A percentile compares a stretch with the other conserved stretches of the same genome.
phyloP scores from a whole-genome alignment of 2,329 filamentous ascomycete genomes.

The Fusarium phyllophilum region DNA sequence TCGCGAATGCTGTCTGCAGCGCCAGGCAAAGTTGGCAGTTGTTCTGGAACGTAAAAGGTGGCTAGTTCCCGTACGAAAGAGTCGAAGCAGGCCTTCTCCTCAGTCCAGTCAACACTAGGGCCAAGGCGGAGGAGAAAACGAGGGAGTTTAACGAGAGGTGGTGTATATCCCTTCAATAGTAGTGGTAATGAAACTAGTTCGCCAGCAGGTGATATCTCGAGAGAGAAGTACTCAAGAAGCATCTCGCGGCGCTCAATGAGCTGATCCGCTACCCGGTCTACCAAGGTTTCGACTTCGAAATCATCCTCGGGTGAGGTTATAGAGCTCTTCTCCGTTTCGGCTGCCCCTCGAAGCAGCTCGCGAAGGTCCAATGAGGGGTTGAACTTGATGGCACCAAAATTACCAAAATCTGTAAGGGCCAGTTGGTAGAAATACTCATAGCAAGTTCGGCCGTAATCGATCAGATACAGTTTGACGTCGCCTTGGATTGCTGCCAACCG shows the following conservation, averaged over 20 bases:
- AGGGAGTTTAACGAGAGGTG: conserved; percentile 85
- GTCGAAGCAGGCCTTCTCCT: conserved; percentile 87
- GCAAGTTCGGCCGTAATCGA: conserved; percentile 90
- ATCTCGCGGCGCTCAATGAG: conserved; percentile 83
- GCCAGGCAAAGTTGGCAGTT: conserved; percentile 68
- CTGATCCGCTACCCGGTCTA: conserved; percentile 72
- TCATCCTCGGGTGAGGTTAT: conserved; percentile 58
- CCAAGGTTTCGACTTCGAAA: conserved; percentile 74
- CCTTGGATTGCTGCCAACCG: conserved; percentile 93
- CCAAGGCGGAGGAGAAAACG: conserved; percentile 88
- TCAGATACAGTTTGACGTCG: conserved; percentile 88
- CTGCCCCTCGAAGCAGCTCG: conserved; percentile 78
- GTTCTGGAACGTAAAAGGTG: conserved; percentile 89
- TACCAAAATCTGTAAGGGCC: conserved; percentile 93
- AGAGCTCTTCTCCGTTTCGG: conserved; percentile 71
- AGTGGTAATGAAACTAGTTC: conserved; percentile 83
- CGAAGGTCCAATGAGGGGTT: conserved; percentile 77
- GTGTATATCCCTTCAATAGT: conserved; percentile 88
- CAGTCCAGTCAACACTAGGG: conserved; percentile 86
- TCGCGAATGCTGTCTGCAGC: conserved; percentile 47
- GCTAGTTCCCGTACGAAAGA: conserved; percentile 88
- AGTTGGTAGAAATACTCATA: conserved; percentile 97
- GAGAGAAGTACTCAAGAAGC: conserved; percentile 90
- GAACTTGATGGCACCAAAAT: conserved; percentile 88
- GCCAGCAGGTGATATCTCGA: conserved; percentile 82